Base-by-base conservation (phyloP, 106 monocot species). In the Dactylorhiza incarnata region DNA sequence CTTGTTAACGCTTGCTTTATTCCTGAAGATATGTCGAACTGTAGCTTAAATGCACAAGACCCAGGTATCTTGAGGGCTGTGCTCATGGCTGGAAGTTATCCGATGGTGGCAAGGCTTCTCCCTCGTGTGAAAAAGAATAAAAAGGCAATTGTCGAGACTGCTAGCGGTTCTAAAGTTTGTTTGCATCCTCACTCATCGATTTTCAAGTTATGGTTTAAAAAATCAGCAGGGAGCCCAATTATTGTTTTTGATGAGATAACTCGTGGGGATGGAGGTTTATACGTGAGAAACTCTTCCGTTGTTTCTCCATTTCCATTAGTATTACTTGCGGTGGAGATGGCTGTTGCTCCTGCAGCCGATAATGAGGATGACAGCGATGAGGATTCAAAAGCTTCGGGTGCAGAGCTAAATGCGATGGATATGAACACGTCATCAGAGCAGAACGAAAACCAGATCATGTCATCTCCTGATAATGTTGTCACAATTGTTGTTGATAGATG, bases 201-300 rank as follows among this genome's bases (percentile, higher is more conserved):
- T 54, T 99, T 86, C 70, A 88, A 83, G 6, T 73, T 88, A 6
- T 80, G 85, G 15, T 89, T 82, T 19, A 77, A 51, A 46, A 96
- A 82, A 76, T 70, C 84, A 76, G 68, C 66, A 22, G 83, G 74
- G 14, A 76, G 67, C 16, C 81, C 83, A 47, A 73, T 94, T 66
- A 73, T 94, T 23, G 86, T 87, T 56, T 99, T 90, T 79, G 99
- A 99, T 88, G 94, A 99, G 85, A 89, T 99, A 76, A 94, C 88
- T 5, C 89, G 89, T 72, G 87, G 87, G 4, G 99, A 99, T 75
- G 82, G 87, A 5, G 87, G 88, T 17, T 83, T 94, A 85, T 92
- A 81, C 74, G 88, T 99, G 43, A 94, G 79, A 78, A 86, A 84
- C 52, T 83, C 77, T 73, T 89, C 99, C 52, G 50, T 94, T 43